Percentiles rank a stretch among this genome's conserved stretches.
phyloP scores from a whole-genome alignment of 2,329 filamentous ascomycete genomes.

The Iodosphaeria phyllophila region DNA sequence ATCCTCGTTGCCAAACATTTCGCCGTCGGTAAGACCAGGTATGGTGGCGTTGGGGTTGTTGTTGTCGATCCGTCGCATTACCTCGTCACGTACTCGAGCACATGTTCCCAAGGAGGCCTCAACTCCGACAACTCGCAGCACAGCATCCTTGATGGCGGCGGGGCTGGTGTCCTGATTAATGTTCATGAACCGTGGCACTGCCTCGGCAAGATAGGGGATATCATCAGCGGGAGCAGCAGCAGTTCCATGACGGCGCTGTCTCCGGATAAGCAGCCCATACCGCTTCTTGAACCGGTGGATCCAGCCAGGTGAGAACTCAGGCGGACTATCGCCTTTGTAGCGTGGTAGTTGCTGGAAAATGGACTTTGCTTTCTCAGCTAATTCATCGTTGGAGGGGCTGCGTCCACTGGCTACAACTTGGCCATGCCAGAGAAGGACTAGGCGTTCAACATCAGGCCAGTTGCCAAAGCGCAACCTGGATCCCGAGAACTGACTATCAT shows the following conservation, averaged over 20 bases:
- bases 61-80: conserved; percentile 24
- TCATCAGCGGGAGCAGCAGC: conserved; percentile 32
- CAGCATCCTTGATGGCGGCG: conserved; percentile 36
- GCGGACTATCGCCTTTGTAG: conserved; percentile 39
- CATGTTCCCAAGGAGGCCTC: conserved; percentile 33
- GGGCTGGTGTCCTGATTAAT: conserved; percentile 39
- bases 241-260: conserved; percentile 33
- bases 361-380: conserved; percentile 40
- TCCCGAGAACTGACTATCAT: conserved; percentile 41
- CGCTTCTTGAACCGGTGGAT: conserved; percentile 47
- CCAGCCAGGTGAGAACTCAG: conserved; percentile 45
- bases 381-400: conserved; percentile 41
- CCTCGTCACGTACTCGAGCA: conserved; percentile 38
- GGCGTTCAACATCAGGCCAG: conserved; percentile 56
- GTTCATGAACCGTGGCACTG: conserved; percentile 38
- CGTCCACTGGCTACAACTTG: conserved; percentile 29
- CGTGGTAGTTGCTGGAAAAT: conserved; percentile 39
- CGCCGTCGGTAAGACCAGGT: conserved; percentile 7
- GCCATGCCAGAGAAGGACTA: conserved; percentile 52
- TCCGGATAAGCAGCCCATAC: conserved; percentile 36
- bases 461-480: conserved; percentile 43
- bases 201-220: conserved; percentile 40
- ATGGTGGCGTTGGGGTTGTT: conserved; percentile 11
- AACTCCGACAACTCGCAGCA: conserved; percentile 34
- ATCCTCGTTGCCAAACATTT: conserved; percentile 26